Base-by-base conservation (phyloP, 768 basidiomycete genomes). In the Tulasnella sp. region DNA sequence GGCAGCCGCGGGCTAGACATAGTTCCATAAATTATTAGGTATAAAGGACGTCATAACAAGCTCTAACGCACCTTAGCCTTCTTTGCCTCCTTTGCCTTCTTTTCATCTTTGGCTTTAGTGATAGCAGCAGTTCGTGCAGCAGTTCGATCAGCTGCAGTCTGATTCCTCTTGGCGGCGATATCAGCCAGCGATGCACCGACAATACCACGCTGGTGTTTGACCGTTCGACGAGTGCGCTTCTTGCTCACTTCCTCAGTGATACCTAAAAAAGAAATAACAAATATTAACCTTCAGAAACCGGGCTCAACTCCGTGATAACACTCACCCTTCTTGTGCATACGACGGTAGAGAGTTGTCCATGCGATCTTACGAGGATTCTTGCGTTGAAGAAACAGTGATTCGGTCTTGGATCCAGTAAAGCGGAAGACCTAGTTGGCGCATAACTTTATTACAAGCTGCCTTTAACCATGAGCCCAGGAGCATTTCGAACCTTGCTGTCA, bases 351-450 rank as follows among this genome's bases (percentile, higher is more conserved):
- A 61, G 73, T 70, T 33, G 93, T 98, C 93, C 93, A 98, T 57
- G 93, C 83, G 71, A 98, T 91, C 79, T 98, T 98, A 66, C 95
- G 88, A 46, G 95, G 95, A 76, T 99, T 98, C 76, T 99, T 99
- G 73, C 93, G 87, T 70, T 99, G 95, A 53, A 86, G 73, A 81
- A 98, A 98, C 59, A 99, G 83, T 55, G 93, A 96, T 56, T 91
- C 77, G 64, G 80, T 86, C 79, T 98, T 98, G 58, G 87, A 86
- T 66, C 69, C 73, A 60, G 82, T 75, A 72, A 98, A 98, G 67
- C 93, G 89, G 84, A 93, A 96, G 66, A 90, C 77, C 90, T 93
- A 62, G 3, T 31, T 12, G 13, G 15, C 19, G n/a, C n/a, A n/a
- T n/a, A n/a, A n/a, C n/a, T n/a, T n/a, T n/a, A n/a, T 5, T 5